Conservation (phyloP, 176 grass and related monocot species). For the Phragmites australis region DNA sequence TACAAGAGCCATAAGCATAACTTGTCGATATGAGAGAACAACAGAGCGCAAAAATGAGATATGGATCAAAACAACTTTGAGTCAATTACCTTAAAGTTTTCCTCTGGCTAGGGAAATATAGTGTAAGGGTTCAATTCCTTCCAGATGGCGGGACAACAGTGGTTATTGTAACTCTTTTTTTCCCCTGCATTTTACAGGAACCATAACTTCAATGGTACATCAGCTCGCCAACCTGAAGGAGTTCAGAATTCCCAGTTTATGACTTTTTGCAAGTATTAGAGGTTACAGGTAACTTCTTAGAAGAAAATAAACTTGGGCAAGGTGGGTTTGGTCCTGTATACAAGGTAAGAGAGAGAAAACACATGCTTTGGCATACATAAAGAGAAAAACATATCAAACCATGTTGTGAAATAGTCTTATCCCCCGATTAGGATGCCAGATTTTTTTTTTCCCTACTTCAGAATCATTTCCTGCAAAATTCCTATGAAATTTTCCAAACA, state of each 20-base stretch:
- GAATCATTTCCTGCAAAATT: too few species aligned
- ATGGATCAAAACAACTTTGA: background rate
- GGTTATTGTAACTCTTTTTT: slow-evolving; percentile 55
- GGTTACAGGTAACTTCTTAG: background rate
- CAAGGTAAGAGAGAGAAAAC: background rate
- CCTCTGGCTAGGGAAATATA: slow-evolving; percentile 89
- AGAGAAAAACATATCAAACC: background rate
- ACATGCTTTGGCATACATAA: background rate
- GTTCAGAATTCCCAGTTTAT: too few species aligned
- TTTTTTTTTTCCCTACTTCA: too few species aligned
- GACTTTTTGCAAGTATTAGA: background rate
- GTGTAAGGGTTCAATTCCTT: slow-evolving; percentile 92
- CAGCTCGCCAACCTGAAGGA: slow-evolving; percentile 46
- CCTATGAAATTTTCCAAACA: too few species aligned
- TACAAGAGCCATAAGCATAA: too few species aligned
- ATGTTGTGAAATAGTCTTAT: background rate
- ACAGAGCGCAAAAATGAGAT: background rate
- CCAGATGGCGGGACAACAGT: slow-evolving; percentile 51
- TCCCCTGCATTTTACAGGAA: slow-evolving; percentile 55
- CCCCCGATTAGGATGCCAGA: too few species aligned
- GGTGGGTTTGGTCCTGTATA: background rate
- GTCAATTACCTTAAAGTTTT: slow-evolving; percentile 80
- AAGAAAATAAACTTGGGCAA: slow-evolving; percentile 17
- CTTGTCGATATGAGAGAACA: background rate
- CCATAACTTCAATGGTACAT: background rate